Base-by-base conservation (phyloP, 2,329 filamentous ascomycete genomes). In the Fusarium sp. region DNA sequence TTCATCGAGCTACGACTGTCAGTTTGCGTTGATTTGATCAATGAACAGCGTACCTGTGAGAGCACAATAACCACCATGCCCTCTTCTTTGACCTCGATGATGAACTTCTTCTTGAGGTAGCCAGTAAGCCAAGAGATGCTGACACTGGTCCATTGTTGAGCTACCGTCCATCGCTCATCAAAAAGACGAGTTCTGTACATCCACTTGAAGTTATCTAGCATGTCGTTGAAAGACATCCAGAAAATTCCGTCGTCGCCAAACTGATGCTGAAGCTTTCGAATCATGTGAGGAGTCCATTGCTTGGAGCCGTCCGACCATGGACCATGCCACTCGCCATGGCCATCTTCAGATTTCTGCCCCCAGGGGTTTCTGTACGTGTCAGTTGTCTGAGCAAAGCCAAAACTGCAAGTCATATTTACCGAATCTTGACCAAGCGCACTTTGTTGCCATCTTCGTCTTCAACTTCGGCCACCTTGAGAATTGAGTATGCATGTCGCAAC, bases 261-360 rank as follows among this genome's bases (percentile, higher is more conserved):
- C 56, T 87, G 88, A 79, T 93, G 90, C 35, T 87, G 84, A 6
- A 94, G 84, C 70, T 89, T 88, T 69, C 88, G 82, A 84, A 94
- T 90, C 91, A 92, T 93, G 76, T 93, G 89, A 0, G 91, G 84
- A 3, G 91, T 94, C 92, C 92, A 94, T 79, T 94, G 89, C 73
- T 91, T 90, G 10, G 90, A 92, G 1, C 92, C 92, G 78, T 94
- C 92, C 42, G 89, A 90, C 92, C 92, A 94, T 9, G 90, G 87
- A 20, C 92, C 92, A 61, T 88, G 90, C 92, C 92, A 94, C 81
- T 93, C 92, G 55, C 84, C 83, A 5, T 81, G 58, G 14, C 83
- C 83, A 26, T 72, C 75, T n/a, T 75, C 72, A 15, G 75, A 69
- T 36, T 87, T 88, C 68, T 89, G 84, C 18, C 92, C 92, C 92